Evolutionary conservation across 306 rosid species (phyloP).

Genomic region (Phaseolus lunatus): DNA sequence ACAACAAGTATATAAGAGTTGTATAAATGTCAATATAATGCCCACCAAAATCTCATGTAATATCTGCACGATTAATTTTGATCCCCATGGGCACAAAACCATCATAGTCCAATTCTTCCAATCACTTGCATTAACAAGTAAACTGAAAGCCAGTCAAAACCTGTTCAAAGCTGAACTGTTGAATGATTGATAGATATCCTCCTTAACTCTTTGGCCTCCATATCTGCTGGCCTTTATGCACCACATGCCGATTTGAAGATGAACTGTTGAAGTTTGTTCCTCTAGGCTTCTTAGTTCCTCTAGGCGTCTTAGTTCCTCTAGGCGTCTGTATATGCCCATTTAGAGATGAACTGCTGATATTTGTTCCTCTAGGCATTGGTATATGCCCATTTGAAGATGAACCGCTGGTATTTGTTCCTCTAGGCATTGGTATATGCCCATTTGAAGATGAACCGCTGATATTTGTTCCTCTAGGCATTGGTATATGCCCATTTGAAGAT

Average conservation of each 20-base stretch:
- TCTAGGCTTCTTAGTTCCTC: background rate
- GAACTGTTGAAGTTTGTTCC: conserved; percentile 38
- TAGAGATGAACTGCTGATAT: background rate
- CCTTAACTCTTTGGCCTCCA: conserved; percentile 61
- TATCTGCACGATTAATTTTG: background rate
- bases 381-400: background rate
- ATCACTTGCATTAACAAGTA: conserved; percentile 29
- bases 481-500: background rate
- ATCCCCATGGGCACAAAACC: conserved; percentile 17
- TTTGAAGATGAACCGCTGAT: background rate
- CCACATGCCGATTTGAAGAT: conserved; percentile 37
- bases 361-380: background rate
- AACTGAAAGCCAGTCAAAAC: conserved; percentile 17
- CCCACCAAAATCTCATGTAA: conserved; percentile 22
- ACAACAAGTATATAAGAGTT: conserved; percentile 4
- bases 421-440: background rate
- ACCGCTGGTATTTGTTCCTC: background rate
- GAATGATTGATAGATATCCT: background rate
- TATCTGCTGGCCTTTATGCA: conserved; percentile 50
- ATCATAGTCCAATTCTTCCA: conserved; percentile 20
- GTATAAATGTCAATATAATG: conserved; percentile 10
- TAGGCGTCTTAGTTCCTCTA: too few species aligned
- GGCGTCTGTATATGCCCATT: background rate
- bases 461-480: conserved; percentile 12
- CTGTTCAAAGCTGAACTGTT: conserved; percentile 17